A percentile compares a stretch with the other conserved stretches of the same genome.
phyloP scores from a whole-genome alignment of 495 filamentous ascomycete genomes.

The Rhizodiscina lignyota region DNA sequence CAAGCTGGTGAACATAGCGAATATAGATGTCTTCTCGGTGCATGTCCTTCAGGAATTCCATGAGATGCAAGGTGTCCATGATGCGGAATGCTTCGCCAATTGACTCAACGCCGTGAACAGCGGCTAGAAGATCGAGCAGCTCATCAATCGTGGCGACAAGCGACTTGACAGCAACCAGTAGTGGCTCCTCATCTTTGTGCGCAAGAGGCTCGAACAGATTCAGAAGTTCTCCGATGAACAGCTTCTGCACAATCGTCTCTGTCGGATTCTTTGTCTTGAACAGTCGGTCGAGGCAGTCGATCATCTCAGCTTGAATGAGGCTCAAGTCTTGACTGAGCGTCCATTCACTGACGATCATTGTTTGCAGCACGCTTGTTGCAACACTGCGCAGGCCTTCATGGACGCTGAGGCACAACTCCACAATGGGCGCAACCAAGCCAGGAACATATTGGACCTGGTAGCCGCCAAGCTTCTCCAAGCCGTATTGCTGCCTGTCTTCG shows the following conservation, averaged over 20 bases:
- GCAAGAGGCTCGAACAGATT: slow-evolving; percentile 62
- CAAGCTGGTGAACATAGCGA: slow-evolving; percentile 88
- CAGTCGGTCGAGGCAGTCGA: slow-evolving; percentile 81
- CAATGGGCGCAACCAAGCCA: slow-evolving; percentile 73
- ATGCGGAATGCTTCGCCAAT: slow-evolving; percentile 60
- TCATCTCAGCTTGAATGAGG: slow-evolving; percentile 89
- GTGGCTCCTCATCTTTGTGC: slow-evolving; percentile 45
- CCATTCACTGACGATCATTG: slow-evolving; percentile 98
- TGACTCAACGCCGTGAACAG: slow-evolving; percentile 70
- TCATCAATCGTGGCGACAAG: slow-evolving; percentile 76
- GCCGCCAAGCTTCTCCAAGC: slow-evolving; percentile 71
- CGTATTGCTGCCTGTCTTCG: slow-evolving; percentile 59
- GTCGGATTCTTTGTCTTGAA: slow-evolving; percentile 80
- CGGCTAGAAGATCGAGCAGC: slow-evolving; percentile 78
- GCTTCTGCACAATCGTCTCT: slow-evolving; percentile 78
- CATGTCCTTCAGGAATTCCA: slow-evolving; percentile 96
- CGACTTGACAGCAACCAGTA: slow-evolving; percentile 59
- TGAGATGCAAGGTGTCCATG: slow-evolving; percentile 74
- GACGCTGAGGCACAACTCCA: slow-evolving; percentile 87
- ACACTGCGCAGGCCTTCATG: slow-evolving; percentile 81
- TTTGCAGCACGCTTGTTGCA: slow-evolving; percentile 83
- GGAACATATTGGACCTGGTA: slow-evolving; percentile 99
- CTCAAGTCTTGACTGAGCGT: slow-evolving; percentile 84
- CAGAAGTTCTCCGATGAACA: slow-evolving; percentile 76
- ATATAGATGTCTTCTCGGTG: slow-evolving; percentile 95